These are phyloP conservation scores for Chaetomium strumarium DNA, from an alignment of 2,329 filamentous ascomycete genomes.

Conservation along the genomic window DNA sequence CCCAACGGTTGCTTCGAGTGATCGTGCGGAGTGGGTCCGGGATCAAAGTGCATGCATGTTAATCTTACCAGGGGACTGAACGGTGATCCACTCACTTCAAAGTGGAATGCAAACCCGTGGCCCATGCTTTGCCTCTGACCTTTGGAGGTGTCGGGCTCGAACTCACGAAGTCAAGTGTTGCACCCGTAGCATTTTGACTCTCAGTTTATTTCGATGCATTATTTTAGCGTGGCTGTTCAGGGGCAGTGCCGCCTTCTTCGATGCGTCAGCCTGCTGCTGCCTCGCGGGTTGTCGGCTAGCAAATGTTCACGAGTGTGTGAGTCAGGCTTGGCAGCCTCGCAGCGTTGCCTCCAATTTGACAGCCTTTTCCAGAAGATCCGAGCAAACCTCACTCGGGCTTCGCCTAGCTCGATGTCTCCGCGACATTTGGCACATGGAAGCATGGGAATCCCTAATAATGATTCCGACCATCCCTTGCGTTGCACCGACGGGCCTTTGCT, in stretches of 20 bases:
- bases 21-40: conserved; percentile 11
- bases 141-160: neutral
- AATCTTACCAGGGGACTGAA: conserved; percentile 7
- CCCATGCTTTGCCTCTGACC: conserved; percentile 14
- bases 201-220: too few relatives aligned
- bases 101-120: conserved; percentile 1
- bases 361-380: conserved; percentile 11
- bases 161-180: neutral
- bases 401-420: conserved; percentile 7
- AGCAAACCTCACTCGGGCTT: conserved; percentile 4
- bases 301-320: conserved; percentile 18
- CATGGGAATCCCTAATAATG: conserved; percentile 5
- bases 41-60: conserved; percentile 11
- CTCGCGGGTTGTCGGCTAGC: conserved; percentile 12
- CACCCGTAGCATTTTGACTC: too few relatives aligned
- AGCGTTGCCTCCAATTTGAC: conserved; percentile 15
- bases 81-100: conserved; percentile 1
- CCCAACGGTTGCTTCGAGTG: neutral
- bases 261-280: conserved; percentile 16
- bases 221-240: neutral
- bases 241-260: neutral
- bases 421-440: conserved; percentile 13
- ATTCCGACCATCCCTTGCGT: conserved; percentile 6
- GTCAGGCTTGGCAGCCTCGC: conserved; percentile 22
- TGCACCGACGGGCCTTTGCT: conserved; percentile 12